Evolutionary conservation across 805 yeast species (phyloP), one percentile per base, ranked within the genome.

Genomic region (Saturnispora sekii): DNA sequence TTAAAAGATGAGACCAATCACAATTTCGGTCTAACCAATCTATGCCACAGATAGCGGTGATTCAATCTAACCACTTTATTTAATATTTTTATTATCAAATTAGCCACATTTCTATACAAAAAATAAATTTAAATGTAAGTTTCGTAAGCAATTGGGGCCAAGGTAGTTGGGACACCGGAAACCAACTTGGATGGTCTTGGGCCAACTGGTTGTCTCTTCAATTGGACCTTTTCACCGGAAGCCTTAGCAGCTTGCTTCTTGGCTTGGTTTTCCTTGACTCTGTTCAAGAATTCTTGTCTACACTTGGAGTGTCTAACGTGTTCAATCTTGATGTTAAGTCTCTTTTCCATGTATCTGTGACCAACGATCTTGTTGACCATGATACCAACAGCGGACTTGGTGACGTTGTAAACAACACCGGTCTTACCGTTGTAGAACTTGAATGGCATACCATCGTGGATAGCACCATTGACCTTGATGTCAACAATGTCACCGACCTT

Each of bases 391-490:
- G 98, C 77, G 55, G 95, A 75, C 81, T 86, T 93, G 84, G 98
- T 90, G 61, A 93, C 94, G 82, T 93, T 93, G 95, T 81, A 93
- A 59, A 93, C 81, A 63, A 93, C 86, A 83, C 98, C 98, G 60
- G 98, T 93, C 83, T 89, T 93, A 76, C 98, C 98, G 81, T 93
- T 97, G 96, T 93, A 93, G 84, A 79, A 89, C 80, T 93, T 93
- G 88, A 87, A 96, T 72, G 98, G 98, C 96, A 93, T 87, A 86
- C 97, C 97, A 84, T 90, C 89, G 73, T 93, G 97, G 80, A 89
- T 79, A 61, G 98, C 79, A 81, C 96, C 96, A 72, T 93, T 93
- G 73, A 94, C 98, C 78, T 86, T 90, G 80, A 93, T 89, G 75
- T 93, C 98, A 67, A 93, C 98, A 65, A 93, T 90, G 74, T 93